Evolutionary conservation across 768 basidiomycete species (phyloP).

Genomic region (Mycena maculata): DNA sequence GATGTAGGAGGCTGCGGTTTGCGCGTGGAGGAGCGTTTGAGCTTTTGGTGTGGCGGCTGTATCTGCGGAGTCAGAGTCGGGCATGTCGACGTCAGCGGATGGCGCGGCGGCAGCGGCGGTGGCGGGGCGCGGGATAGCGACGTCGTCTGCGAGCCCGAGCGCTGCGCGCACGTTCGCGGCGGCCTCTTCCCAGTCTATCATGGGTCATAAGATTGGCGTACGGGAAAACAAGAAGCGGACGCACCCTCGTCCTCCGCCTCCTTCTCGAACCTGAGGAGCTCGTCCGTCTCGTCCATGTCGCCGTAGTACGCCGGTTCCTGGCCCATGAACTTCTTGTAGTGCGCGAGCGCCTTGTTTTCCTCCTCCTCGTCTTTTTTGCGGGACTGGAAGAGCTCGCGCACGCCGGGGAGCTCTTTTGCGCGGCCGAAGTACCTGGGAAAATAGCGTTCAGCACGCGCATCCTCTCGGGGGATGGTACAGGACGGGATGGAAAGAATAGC

Average conservation of each 20-base stretch:
- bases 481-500: neutral
- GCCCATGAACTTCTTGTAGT: constrained; percentile 89
- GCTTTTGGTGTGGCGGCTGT: too few species aligned
- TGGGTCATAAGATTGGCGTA: constrained; percentile 13
- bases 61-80: constrained; percentile 37
- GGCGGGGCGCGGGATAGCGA: neutral
- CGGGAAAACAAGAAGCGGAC: constrained; percentile 36
- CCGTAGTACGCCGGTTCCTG: constrained; percentile 93
- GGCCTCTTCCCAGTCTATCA: constrained; percentile 74
- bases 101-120: neutral
- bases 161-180: constrained; percentile 61
- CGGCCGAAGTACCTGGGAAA: constrained; percentile 93
- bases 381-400: constrained; percentile 83
- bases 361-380: constrained; percentile 90
- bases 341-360: constrained; percentile 79
- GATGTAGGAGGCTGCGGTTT: constrained; percentile 75
- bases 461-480: too few species aligned
- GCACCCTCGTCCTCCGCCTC: constrained; percentile 80
- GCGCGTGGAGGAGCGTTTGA: constrained; percentile 56
- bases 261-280: constrained; percentile 76
- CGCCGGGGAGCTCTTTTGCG: constrained; percentile 83
- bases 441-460: neutral
- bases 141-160: constrained; percentile 64
- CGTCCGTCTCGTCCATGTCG: constrained; percentile 85
- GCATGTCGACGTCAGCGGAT: constrained; percentile 39